Conservation (phyloP, 148 eudicot species). For the Chenopodium quinoa region DNA sequence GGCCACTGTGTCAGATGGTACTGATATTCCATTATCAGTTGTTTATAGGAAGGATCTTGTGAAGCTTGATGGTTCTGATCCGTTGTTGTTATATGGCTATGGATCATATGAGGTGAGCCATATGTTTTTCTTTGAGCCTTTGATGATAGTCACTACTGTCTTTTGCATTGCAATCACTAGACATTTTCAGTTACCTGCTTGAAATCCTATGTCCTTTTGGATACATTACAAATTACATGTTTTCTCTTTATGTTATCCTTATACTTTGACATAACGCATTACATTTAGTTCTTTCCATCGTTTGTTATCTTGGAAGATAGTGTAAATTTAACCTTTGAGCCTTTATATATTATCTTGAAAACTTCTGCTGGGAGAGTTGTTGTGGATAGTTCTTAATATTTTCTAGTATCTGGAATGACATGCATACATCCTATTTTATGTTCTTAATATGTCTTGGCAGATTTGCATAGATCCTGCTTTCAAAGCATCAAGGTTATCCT, state of each 20-base stretch:
- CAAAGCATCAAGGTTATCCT: conserved; percentile 63
- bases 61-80: conserved; percentile 92
- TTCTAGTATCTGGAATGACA: neutral
- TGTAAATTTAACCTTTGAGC: neutral
- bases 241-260: neutral
- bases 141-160: too few relatives aligned
- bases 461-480: conserved; percentile 62
- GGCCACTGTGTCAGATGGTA: conserved; percentile 82
- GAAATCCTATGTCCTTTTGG: neutral
- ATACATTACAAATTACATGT: neutral
- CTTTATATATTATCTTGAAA: neutral
- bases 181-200: too few relatives aligned
- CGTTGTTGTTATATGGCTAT: conserved; percentile 76
- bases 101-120: conserved; percentile 86
- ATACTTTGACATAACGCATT: too few relatives aligned
- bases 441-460: conserved; percentile 40
- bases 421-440: neutral
- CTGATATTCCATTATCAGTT: conserved; percentile 73
- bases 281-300: too few relatives aligned
- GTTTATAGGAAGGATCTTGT: conserved; percentile 71
- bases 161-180: too few relatives aligned
- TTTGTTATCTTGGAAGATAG: too few relatives aligned
- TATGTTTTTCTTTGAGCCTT: neutral
- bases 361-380: neutral
- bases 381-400: neutral